Conservation (phyloP, 176 grass and related monocot species). For the Elaeis guineensis region DNA sequence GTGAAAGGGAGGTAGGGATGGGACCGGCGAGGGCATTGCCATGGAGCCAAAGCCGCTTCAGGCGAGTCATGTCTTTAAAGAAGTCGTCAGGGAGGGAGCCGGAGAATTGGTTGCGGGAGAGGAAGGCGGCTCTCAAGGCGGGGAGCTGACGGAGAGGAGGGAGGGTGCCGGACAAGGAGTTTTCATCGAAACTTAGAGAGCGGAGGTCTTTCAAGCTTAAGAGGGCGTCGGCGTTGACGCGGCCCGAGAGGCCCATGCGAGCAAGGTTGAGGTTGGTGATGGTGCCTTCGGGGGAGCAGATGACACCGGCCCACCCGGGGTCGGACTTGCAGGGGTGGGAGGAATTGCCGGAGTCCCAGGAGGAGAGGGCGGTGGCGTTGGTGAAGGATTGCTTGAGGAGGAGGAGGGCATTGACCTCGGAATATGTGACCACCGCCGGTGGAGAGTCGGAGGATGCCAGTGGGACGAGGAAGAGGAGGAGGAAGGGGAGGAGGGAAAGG, state of each 20-base stretch:
- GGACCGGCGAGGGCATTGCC: slow-evolving; percentile 43
- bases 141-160: slow-evolving; percentile 1
- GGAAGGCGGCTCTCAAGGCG: slow-evolving; percentile 1
- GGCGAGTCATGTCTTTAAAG: slow-evolving; percentile 4
- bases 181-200: slow-evolving; percentile 16
- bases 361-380: slow-evolving; percentile 58
- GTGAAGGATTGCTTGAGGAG: slow-evolving; percentile 64
- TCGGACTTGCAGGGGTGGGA: slow-evolving; percentile 28
- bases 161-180: slow-evolving; percentile 5
- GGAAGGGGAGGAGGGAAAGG: slow-evolving; percentile 10
- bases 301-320: slow-evolving; percentile 55
- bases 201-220: slow-evolving; percentile 38
- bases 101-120: slow-evolving; percentile 6
- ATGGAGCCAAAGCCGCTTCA: slow-evolving; percentile 4
- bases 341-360: slow-evolving; percentile 26
- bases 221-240: slow-evolving; percentile 47
- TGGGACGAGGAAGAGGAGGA: background rate
- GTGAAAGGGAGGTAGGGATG: slow-evolving; percentile 26
- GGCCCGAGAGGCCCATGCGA: slow-evolving; percentile 43
- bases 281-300: slow-evolving; percentile 31
- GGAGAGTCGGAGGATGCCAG: background rate
- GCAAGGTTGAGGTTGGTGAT: slow-evolving; percentile 50
- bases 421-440: background rate
- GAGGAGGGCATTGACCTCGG: slow-evolving; percentile 47
- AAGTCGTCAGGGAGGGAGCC: background rate